Percentiles rank a stretch among this genome's conserved stretches.
Conservation (phyloP, 371 early-diverging fungal species). For the Dichotomocladium elegans region DNA sequence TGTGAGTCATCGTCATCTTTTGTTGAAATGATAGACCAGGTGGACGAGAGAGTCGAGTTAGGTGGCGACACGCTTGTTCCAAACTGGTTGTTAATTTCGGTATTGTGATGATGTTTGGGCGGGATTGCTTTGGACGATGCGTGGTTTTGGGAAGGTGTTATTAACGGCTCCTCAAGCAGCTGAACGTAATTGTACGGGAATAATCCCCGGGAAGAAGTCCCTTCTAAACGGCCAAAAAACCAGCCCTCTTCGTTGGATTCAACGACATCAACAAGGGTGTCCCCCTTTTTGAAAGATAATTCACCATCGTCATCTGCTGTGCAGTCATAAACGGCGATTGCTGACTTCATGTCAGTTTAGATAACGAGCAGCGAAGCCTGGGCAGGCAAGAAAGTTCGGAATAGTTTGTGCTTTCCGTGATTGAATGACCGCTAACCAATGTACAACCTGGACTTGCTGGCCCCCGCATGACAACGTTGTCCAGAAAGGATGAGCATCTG, state of each 20-base stretch:
- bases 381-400: too few relatives aligned
- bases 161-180: slow-evolving; percentile 20
- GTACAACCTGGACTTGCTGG: too few relatives aligned
- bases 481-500: too few relatives aligned
- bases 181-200: slow-evolving; percentile 58
- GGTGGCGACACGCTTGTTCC: slow-evolving; percentile 13
- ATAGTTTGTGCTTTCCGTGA: too few relatives aligned
- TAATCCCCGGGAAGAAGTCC: slow-evolving; percentile 41
- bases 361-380: too few relatives aligned
- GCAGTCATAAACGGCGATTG: slow-evolving; percentile 62
- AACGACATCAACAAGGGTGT: slow-evolving; percentile 49
- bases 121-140: slow-evolving; percentile 5
- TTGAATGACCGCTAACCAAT: too few relatives aligned
- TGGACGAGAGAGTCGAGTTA: slow-evolving; percentile 11
- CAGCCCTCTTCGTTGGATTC: slow-evolving; percentile 57
- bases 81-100: neutral
- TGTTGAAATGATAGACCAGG: slow-evolving; percentile 24
- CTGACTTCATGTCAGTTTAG: slow-evolving; percentile 20
- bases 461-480: too few relatives aligned
- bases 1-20: slow-evolving; percentile 2
- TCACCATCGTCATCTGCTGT: slow-evolving; percentile 58
- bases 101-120: neutral
- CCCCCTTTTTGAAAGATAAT: slow-evolving; percentile 56
- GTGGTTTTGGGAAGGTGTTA: neutral
- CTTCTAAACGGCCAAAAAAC: slow-evolving; percentile 50